These are phyloP conservation scores for Stephania yunnanensis DNA, from an alignment of 164 flowering plant genomes.

Conservation along the genomic window DNA sequence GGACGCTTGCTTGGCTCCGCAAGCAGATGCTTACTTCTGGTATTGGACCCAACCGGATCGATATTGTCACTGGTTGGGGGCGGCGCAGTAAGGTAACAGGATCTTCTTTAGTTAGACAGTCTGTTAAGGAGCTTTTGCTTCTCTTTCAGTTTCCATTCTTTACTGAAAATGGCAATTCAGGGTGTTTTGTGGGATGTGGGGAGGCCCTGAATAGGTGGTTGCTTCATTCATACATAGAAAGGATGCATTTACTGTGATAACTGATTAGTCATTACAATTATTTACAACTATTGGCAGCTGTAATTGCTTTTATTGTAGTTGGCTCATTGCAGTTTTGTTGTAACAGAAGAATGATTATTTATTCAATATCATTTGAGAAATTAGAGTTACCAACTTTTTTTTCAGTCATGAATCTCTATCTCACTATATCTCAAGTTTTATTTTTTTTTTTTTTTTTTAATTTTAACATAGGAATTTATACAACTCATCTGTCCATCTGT, in stretches of 20 bases:
- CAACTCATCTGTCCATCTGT: too few relatives aligned
- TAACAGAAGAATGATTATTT: not conserved
- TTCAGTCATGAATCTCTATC: not conserved
- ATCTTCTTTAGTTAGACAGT: slow-evolving; percentile 73
- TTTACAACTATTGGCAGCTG: not conserved
- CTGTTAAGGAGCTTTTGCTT: slow-evolving; percentile 71
- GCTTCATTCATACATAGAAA: slow-evolving; percentile 68
- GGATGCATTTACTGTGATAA: slow-evolving; percentile 79
- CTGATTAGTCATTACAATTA: slow-evolving; percentile 19
- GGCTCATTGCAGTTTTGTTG: slow-evolving; percentile 30
- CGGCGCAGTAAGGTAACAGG: slow-evolving; percentile 93
- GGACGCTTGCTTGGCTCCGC: slow-evolving; percentile 92
- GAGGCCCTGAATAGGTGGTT: slow-evolving; percentile 80
- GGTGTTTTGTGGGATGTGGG: slow-evolving; percentile 92
- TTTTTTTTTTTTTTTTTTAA: too few relatives aligned
- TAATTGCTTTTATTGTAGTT: slow-evolving; percentile 1
- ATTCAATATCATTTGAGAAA: not conserved
- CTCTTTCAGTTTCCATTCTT: slow-evolving; percentile 78
- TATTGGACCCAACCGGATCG: slow-evolving; percentile 56
- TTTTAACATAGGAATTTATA: too few relatives aligned
- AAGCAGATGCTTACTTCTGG: slow-evolving; percentile 62
- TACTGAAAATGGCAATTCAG: slow-evolving; percentile 76
- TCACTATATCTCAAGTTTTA: not conserved
- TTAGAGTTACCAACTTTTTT: not conserved
- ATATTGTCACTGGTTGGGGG: slow-evolving; percentile 98